These are phyloP conservation scores for Penicillium occitanis DNA, from an alignment of 2,329 filamentous ascomycete species.

Conservation along the genomic window DNA sequence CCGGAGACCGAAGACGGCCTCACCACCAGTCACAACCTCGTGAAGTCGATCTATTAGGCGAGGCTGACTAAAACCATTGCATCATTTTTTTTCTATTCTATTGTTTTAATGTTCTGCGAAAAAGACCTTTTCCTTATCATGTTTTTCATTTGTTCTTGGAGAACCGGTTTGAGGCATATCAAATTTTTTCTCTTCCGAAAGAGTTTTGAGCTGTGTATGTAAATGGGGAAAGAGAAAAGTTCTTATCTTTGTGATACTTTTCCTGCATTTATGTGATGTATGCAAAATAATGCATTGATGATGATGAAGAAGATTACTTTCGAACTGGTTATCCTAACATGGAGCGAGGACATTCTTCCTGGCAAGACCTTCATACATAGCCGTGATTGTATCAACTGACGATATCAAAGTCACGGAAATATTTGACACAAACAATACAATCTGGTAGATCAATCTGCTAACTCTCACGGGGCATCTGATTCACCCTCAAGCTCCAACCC, in stretches of 20 bases:
- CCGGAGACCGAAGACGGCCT: slow-evolving; percentile 37
- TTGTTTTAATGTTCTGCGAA: slow-evolving; percentile 24
- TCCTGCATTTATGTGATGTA: slow-evolving; percentile 15
- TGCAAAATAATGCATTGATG: slow-evolving; percentile 12
- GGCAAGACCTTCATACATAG: neutral
- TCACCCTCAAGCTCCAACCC: neutral
- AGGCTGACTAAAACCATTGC: slow-evolving; percentile 29
- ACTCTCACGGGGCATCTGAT: neutral
- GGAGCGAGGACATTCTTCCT: neutral
- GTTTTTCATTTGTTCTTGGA: slow-evolving; percentile 25
- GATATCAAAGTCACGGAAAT: neutral
- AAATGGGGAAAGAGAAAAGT: slow-evolving; percentile 5
- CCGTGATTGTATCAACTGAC: neutral
- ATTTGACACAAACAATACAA: neutral
- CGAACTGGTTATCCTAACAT: neutral
- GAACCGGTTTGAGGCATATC: slow-evolving; percentile 22
- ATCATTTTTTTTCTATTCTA: slow-evolving; percentile 24
- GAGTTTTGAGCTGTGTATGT: neutral
- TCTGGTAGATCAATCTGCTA: neutral
- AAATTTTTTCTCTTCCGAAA: slow-evolving; percentile 3
- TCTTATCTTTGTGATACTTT: neutral
- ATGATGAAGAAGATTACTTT: neutral
- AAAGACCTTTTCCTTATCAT: slow-evolving; percentile 19
- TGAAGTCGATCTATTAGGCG: slow-evolving; percentile 40
- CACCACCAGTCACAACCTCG: slow-evolving; percentile 33